Conservation (phyloP, 805 yeast species). For the Candida awuae region DNA sequence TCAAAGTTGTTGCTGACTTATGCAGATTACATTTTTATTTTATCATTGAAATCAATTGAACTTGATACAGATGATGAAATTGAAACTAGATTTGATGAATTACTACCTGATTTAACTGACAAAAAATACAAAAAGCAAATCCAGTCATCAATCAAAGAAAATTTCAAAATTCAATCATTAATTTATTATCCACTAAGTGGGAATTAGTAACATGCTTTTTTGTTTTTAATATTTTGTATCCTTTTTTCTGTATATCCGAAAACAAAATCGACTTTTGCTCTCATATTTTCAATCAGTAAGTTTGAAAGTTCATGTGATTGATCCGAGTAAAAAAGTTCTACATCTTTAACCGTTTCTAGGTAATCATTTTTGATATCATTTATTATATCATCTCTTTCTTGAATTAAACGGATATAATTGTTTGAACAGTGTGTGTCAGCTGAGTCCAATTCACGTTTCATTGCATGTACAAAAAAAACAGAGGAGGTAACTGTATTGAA, state of each 20-base stretch:
- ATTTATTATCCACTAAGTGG: constrained; percentile 12
- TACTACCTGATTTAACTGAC: constrained; percentile 2
- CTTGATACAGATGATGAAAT: not conserved
- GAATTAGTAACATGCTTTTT: not conserved
- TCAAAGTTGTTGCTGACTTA: constrained; percentile 9
- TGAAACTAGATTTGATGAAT: not conserved
- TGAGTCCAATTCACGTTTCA: too few relatives aligned
- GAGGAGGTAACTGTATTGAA: too few relatives aligned
- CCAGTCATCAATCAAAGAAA: constrained; percentile 3
- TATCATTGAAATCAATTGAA: constrained; percentile 1
- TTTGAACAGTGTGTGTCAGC: too few relatives aligned
- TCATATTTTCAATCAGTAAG: not conserved
- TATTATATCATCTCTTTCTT: not conserved
- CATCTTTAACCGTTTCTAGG: not conserved
- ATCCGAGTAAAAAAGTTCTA: constrained; percentile 4
- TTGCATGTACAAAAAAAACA: too few relatives aligned
- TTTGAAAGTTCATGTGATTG: constrained; percentile 5
- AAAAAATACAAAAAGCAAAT: constrained; percentile 2
- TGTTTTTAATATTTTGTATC: not conserved
- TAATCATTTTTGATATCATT: not conserved
- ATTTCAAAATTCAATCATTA: constrained; percentile 12
- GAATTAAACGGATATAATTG: too few relatives aligned
- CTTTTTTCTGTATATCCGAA: not conserved
- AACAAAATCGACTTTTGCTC: not conserved
- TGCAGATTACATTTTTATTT: constrained; percentile 10